Evolutionary conservation across 2,329 filamentous ascomycete genomes (phyloP).

Genomic region (Monilinia vaccinii-corymbosi): DNA sequence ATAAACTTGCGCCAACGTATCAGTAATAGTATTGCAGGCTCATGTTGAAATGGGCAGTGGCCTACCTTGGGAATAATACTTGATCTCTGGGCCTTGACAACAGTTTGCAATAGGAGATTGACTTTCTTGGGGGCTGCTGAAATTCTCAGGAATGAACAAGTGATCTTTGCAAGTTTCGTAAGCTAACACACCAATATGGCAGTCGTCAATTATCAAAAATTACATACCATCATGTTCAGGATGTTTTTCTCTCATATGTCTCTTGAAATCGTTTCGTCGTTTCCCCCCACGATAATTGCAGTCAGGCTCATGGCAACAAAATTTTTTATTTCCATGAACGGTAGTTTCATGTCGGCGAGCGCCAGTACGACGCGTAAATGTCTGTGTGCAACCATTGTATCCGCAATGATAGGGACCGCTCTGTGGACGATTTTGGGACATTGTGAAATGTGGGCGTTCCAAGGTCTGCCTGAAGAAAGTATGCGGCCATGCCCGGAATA

Average conservation of each 20-base stretch:
- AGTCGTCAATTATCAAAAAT: no score
- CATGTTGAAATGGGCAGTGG: not conserved
- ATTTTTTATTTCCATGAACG: slow-evolving; percentile 7
- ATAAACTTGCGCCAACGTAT: not conserved
- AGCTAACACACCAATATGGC: not conserved
- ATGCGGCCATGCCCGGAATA: not conserved
- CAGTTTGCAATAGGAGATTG: not conserved
- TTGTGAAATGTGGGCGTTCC: not conserved
- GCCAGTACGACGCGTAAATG: slow-evolving; percentile 7
- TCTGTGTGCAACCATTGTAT: slow-evolving; percentile 8
- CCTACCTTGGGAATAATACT: not conserved
- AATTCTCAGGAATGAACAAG: slow-evolving; percentile 6
- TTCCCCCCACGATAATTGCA: slow-evolving; percentile 9
- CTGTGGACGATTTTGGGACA: not conserved
- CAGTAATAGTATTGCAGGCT: not conserved
- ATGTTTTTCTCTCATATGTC: slow-evolving; percentile 8
- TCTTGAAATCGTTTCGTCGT: slow-evolving; percentile 5
- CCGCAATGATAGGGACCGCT: not conserved
- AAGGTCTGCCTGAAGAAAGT: slow-evolving; percentile 8
- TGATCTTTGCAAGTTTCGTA: not conserved
- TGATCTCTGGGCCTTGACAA: not conserved
- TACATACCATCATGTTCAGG: slow-evolving; percentile 8
- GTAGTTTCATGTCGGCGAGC: slow-evolving; percentile 5
- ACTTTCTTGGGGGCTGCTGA: not conserved
- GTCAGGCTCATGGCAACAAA: slow-evolving; percentile 5